phyloP scores from a whole-genome alignment of 768 basidiomycete genomes.

The Lactarius evosmus region DNA sequence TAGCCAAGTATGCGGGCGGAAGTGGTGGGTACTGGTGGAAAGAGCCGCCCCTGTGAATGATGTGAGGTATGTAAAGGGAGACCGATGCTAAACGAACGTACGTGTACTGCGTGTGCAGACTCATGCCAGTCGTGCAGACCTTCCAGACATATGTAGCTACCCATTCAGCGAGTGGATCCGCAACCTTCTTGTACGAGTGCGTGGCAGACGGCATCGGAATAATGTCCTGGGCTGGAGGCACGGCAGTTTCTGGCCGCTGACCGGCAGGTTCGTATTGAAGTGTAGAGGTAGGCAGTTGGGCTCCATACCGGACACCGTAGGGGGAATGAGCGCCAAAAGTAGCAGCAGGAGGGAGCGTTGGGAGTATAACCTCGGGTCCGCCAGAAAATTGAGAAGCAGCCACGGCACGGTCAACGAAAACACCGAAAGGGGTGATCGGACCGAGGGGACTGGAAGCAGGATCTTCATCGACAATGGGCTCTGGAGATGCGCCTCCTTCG shows the following conservation, averaged over 20 bases:
- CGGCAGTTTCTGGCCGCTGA: constrained; percentile 34
- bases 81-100: constrained; percentile 38
- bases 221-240: constrained; percentile 41
- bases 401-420: constrained; percentile 72
- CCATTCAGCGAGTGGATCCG: constrained; percentile 78
- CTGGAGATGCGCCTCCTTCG: constrained; percentile 59
- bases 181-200: constrained; percentile 62
- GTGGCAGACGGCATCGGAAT: constrained; percentile 51
- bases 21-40: constrained; percentile 41
- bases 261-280: constrained; percentile 29
- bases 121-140: constrained; percentile 69
- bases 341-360: constrained; percentile 11
- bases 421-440: constrained; percentile 72
- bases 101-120: constrained; percentile 55
- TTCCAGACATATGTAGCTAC: constrained; percentile 79
- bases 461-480: constrained; percentile 48
- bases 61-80: constrained; percentile 1
- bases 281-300: constrained; percentile 24
- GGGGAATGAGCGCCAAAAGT: constrained; percentile 21
- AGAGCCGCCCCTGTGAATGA: constrained; percentile 16
- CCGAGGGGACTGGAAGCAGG: constrained; percentile 65
- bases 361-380: constrained; percentile 8
- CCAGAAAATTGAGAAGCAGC: constrained; percentile 36
- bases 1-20: constrained; percentile 54
- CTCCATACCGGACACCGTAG: constrained; percentile 31